Percentiles rank a stretch among this genome's conserved stretches.
These are phyloP conservation scores for Pichia sp. DNA, from an alignment of 1,139 yeast genomes.

Conservation along the genomic window DNA sequence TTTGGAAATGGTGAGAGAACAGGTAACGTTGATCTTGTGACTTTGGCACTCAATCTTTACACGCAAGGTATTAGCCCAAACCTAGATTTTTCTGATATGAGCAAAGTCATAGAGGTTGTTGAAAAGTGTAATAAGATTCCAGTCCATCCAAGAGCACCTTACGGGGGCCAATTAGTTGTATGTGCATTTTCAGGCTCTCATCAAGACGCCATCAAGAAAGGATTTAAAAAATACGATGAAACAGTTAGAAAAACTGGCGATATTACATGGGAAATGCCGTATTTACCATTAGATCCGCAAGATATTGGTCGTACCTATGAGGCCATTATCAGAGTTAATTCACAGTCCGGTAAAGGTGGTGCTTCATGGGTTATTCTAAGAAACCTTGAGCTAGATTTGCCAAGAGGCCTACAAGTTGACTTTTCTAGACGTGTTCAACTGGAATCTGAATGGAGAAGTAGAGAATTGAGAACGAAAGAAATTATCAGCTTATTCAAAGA, in stretches of 20 bases:
- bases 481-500: conserved; percentile 66
- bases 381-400: conserved; percentile 82
- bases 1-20: conserved; percentile 99
- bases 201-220: conserved; percentile 98
- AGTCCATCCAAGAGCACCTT: conserved; percentile 87
- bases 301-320: conserved; percentile 96
- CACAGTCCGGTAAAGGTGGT: conserved; percentile 98
- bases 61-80: conserved; percentile 90
- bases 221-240: conserved; percentile 54
- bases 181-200: conserved; percentile 96
- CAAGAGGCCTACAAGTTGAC: conserved; percentile 84
- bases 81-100: conserved; percentile 72
- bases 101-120: conserved; percentile 77
- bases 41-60: conserved; percentile 89
- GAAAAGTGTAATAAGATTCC: conserved; percentile 96
- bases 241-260: conserved; percentile 34
- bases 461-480: conserved; percentile 75
- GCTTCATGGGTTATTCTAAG: conserved; percentile 96
- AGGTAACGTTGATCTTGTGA: conserved; percentile 93
- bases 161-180: conserved; percentile 92
- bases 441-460: conserved; percentile 74
- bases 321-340: conserved; percentile 95
- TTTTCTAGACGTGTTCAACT: conserved; percentile 79
- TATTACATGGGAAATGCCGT: conserved; percentile 75
- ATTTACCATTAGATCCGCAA: conserved; percentile 91